A percentile compares a stretch with the other conserved stretches of the same genome.
Conservation (phyloP, 805 yeast species). For the Candida peoriensis region DNA sequence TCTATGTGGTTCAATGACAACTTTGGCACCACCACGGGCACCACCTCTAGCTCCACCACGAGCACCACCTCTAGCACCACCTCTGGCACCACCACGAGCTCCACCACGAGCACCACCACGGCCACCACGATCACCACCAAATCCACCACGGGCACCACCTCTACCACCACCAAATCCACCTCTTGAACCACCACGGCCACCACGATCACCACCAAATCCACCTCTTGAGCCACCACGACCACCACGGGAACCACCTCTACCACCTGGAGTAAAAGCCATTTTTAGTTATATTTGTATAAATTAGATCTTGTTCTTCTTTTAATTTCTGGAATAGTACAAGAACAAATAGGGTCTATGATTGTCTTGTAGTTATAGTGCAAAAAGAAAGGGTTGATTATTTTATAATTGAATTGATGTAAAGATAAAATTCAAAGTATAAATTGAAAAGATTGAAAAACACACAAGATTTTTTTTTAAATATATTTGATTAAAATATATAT, state of each 20-base stretch:
- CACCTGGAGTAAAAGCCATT: conserved; percentile 78
- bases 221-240: conserved; percentile 40
- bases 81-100: conserved; percentile 51
- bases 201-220: conserved; percentile 50
- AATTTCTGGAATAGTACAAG: no score
- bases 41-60: conserved; percentile 77
- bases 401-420: no score
- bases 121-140: conserved; percentile 42
- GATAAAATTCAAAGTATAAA: no score
- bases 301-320: no score
- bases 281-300: conserved; percentile 12
- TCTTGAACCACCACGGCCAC: conserved; percentile 37
- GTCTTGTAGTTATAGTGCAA: no score
- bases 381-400: no score
- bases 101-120: conserved; percentile 49
- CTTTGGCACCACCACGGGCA: conserved; percentile 90
- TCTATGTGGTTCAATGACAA: conserved; percentile 96
- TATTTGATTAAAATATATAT: no score
- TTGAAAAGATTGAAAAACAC: no score
- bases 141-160: conserved; percentile 49
- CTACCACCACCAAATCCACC: conserved; percentile 33
- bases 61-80: conserved; percentile 50
- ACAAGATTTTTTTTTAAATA: no score
- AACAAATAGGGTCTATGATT: no score
- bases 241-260: conserved; percentile 55